Percentiles rank a stretch among this genome's conserved stretches.
Conservation (phyloP, 2,329 filamentous ascomycete genomes). For the Aureobasidium musti region DNA sequence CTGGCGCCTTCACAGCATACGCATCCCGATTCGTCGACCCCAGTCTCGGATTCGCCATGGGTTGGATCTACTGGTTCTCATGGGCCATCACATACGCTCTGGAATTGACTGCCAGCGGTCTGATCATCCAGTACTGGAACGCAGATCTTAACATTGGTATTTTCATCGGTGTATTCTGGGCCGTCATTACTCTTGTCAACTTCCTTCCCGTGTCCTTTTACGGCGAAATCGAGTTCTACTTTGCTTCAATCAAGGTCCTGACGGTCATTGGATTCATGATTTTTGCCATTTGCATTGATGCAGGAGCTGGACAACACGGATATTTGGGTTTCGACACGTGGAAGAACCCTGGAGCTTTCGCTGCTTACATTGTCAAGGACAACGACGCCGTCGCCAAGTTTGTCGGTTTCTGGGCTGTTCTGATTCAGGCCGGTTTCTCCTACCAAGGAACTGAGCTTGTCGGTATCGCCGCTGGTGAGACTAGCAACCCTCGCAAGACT, state of each 20-base stretch:
- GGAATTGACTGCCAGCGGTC: conserved; percentile 44
- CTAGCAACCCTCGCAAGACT: conserved; percentile 54
- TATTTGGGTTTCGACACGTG: conserved; percentile 63
- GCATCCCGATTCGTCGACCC: conserved; percentile 50
- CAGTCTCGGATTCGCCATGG: conserved; percentile 52
- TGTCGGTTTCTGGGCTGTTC: conserved; percentile 57
- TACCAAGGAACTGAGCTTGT: conserved; percentile 59
- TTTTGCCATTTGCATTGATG: conserved; percentile 47
- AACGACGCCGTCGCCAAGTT: conserved; percentile 40
- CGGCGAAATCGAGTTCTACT: conserved; percentile 59
- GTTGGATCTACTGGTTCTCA: conserved; percentile 50
- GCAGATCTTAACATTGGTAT: conserved; percentile 47
- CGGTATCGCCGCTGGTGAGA: conserved; percentile 56
- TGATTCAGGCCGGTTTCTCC: conserved; percentile 59
- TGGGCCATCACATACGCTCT: conserved; percentile 48
- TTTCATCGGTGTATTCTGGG: conserved; percentile 42
- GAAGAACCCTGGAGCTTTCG: conserved; percentile 47
- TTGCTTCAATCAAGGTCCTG: conserved; percentile 55
- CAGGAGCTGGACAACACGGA: conserved; percentile 51
- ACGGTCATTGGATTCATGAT: conserved; percentile 52
- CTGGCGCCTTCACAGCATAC: conserved; percentile 57
- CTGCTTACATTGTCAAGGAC: conserved; percentile 36
- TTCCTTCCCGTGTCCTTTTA: conserved; percentile 55
- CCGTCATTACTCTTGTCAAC: conserved; percentile 50
- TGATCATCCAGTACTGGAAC: conserved; percentile 47